A percentile compares a stretch with the other conserved stretches of the same genome.
Evolutionary conservation across 768 basidiomycete genomes (phyloP).

Genomic region (Boletus vinaceobasis): DNA sequence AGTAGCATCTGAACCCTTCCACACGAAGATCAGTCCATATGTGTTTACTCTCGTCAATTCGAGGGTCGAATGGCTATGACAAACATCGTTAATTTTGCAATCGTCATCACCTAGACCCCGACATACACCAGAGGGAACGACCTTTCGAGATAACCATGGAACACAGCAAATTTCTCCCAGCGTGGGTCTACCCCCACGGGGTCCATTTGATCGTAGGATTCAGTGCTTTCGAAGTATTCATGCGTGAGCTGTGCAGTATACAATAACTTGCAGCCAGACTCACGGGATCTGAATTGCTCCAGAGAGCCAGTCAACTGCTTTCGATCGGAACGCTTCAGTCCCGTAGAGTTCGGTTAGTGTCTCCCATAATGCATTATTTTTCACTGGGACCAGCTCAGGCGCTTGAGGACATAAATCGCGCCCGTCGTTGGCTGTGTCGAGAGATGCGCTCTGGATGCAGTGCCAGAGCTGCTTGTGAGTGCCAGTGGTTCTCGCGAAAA

Average conservation of each 20-base stretch:
- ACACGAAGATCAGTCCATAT: slow-evolving; percentile 56
- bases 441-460: neutral
- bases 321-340: slow-evolving; percentile 34
- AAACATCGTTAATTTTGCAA: neutral
- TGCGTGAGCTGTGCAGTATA: slow-evolving; percentile 3
- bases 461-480: slow-evolving; percentile 6
- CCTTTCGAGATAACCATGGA: slow-evolving; percentile 52
- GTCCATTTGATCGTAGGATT: slow-evolving; percentile 48
- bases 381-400: slow-evolving; percentile 30
- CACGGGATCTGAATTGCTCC: slow-evolving; percentile 41
- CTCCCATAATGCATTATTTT: slow-evolving; percentile 34
- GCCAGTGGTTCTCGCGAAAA: slow-evolving; percentile 9
- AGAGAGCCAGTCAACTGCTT: slow-evolving; percentile 36
- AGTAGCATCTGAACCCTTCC: slow-evolving; percentile 47
- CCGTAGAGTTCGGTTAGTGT: slow-evolving; percentile 29
- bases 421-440: neutral
- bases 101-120: neutral
- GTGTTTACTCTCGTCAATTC: slow-evolving; percentile 58
- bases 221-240: slow-evolving; percentile 37
- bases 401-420: slow-evolving; percentile 35
- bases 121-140: slow-evolving; percentile 63
- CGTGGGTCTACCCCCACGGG: slow-evolving; percentile 47
- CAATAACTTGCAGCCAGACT: slow-evolving; percentile 14
- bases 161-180: slow-evolving; percentile 51
- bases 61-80: slow-evolving; percentile 44